A percentile compares a stretch with the other conserved stretches of the same genome.
phyloP scores from a whole-genome alignment of 805 yeast genomes.

The Grigorovia transvaalensis region DNA sequence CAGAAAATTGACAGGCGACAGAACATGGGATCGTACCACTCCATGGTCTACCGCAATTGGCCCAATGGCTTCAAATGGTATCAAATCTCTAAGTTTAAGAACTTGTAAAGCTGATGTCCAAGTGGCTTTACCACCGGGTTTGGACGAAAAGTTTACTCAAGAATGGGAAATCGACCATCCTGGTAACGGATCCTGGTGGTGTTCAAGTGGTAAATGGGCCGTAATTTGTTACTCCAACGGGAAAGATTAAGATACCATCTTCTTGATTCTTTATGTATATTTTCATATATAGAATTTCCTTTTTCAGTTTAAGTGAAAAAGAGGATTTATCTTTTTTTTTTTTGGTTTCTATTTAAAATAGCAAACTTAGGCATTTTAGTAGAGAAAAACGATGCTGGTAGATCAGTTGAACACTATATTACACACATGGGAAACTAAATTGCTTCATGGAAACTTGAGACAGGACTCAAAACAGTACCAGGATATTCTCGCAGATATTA shows the following conservation, averaged over 20 bases:
- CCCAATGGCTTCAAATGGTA: slow-evolving; percentile 48
- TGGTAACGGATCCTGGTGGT: slow-evolving; percentile 68
- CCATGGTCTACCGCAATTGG: slow-evolving; percentile 64
- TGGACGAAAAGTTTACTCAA: slow-evolving; percentile 54
- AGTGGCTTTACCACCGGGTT: slow-evolving; percentile 70
- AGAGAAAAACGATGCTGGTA: slow-evolving; percentile 4
- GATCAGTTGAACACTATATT: not conserved
- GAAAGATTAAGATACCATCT: not conserved
- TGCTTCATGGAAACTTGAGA: slow-evolving; percentile 22
- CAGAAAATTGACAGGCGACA: slow-evolving; percentile 86
- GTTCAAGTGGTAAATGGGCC: slow-evolving; percentile 87
- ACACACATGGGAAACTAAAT: slow-evolving; percentile 8
- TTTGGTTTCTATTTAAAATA: too few relatives aligned
- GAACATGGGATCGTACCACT: slow-evolving; percentile 77
- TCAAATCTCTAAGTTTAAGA: slow-evolving; percentile 67
- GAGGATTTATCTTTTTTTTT: too few relatives aligned
- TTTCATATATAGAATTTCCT: not conserved
- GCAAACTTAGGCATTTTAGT: too few relatives aligned
- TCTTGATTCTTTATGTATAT: not conserved
- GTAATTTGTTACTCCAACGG: slow-evolving; percentile 46
- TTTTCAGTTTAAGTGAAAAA: slow-evolving; percentile 4
- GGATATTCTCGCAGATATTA: slow-evolving; percentile 25
- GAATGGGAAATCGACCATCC: slow-evolving; percentile 52
- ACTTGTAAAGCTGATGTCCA: slow-evolving; percentile 95
- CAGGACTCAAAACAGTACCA: slow-evolving; percentile 38